phyloP scores from a whole-genome alignment of 2,329 filamentous ascomycete genomes.

The Alternaria atra region DNA sequence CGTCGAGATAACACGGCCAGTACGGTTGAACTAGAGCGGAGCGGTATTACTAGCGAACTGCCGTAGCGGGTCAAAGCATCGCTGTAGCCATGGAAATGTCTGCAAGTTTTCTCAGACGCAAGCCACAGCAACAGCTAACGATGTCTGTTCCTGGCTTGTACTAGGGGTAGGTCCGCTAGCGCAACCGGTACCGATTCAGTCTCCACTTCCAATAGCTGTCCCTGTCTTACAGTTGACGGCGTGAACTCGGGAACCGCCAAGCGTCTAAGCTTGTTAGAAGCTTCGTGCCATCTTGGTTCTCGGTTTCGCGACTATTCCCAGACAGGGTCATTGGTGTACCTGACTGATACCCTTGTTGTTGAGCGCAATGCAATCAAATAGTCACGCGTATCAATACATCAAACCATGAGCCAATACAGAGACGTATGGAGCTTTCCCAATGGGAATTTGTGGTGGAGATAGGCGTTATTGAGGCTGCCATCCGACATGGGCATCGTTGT shows the following conservation, averaged over 20 bases:
- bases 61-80: not conserved
- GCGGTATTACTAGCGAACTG: not conserved
- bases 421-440: not conserved
- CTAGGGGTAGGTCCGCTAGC: constrained; percentile 12
- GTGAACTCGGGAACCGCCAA: not conserved
- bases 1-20: constrained; percentile 64
- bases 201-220: constrained; percentile 8
- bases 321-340: not conserved
- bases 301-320: not conserved
- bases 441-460: not conserved
- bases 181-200: constrained; percentile 12
- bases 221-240: constrained; percentile 8
- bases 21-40: constrained; percentile 18
- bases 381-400: not conserved
- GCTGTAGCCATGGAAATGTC: not conserved
- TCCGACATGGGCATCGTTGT: constrained; percentile 12
- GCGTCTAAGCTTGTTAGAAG: constrained; percentile 1
- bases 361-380: not conserved
- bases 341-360: not conserved
- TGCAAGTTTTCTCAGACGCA: constrained; percentile 8
- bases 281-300: not conserved
- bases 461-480: not conserved
- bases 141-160: constrained; percentile 14
- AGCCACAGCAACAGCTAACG: constrained; percentile 11
- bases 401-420: not conserved